Evolutionary conservation across 306 rosid genomes (phyloP).

Genomic region (Malus sieversii): DNA sequence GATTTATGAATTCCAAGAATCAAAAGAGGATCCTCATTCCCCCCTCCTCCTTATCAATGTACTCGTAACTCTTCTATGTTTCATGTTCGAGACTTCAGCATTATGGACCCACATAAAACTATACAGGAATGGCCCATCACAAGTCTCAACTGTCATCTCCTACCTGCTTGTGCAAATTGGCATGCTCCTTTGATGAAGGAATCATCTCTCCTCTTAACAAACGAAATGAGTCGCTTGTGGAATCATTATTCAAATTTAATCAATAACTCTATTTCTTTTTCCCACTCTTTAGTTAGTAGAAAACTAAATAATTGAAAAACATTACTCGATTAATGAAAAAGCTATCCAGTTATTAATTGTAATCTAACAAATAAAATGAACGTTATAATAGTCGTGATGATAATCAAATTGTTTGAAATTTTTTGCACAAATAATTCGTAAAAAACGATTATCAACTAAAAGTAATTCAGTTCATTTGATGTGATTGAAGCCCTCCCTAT

Average conservation of each 20-base stretch:
- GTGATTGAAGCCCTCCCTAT: not conserved
- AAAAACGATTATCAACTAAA: too few relatives aligned
- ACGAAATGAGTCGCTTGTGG: not conserved
- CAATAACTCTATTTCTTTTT: not conserved
- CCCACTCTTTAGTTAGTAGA: not conserved
- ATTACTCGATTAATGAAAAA: not conserved
- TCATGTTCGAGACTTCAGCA: not conserved
- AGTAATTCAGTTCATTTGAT: too few relatives aligned
- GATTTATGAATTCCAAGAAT: too few relatives aligned
- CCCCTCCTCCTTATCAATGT: not conserved
- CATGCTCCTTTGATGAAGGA: not conserved
- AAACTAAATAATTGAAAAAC: too few relatives aligned
- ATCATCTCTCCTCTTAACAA: not conserved
- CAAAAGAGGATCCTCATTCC: too few relatives aligned
- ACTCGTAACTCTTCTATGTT: constrained; percentile 6
- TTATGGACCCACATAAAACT: constrained; percentile 22
- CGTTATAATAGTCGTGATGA: not conserved
- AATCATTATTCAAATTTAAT: not conserved
- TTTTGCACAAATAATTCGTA: not conserved
- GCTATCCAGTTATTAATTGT: too few relatives aligned
- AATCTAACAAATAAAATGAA: not conserved
- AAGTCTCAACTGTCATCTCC: constrained; percentile 13
- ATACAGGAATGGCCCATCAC: constrained; percentile 19
- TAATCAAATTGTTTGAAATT: too few relatives aligned
- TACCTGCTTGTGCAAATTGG: constrained; percentile 11